Percentiles rank a stretch among this genome's conserved stretches.
phyloP scores from a whole-genome alignment of 2,329 filamentous ascomycete species.

The Diaporthe humulicola region DNA sequence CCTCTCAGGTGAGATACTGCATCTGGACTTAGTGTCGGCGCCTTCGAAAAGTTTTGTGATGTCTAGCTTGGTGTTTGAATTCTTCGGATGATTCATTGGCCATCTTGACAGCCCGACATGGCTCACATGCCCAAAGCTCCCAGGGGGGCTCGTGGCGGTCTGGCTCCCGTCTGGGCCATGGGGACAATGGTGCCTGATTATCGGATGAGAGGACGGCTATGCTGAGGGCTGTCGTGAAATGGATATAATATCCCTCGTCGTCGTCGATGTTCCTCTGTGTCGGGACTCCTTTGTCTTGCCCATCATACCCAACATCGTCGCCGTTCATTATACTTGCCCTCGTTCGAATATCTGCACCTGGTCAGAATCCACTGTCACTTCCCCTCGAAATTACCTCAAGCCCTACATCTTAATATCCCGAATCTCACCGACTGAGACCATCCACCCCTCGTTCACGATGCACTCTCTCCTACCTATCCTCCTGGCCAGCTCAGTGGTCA shows the following conservation, averaged over 20 bases:
- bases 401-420: not conserved
- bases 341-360: slow-evolving; percentile 1
- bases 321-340: slow-evolving; percentile 7
- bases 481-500: not conserved
- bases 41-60: slow-evolving; percentile 10
- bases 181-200: slow-evolving; percentile 1
- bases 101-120: slow-evolving; percentile 8
- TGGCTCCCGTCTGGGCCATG: slow-evolving; percentile 11
- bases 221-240: not conserved
- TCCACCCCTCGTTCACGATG: not conserved
- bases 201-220: slow-evolving; percentile 1
- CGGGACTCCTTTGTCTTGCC: not conserved
- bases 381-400: not conserved
- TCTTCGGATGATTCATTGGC: slow-evolving; percentile 27
- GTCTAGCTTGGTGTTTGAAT: slow-evolving; percentile 11
- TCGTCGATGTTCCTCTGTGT: not conserved
- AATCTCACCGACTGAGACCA: not conserved
- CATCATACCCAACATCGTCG: not conserved
- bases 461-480: slow-evolving; percentile 11
- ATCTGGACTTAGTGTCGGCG: slow-evolving; percentile 19
- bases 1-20: not conserved
- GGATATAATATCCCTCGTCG: slow-evolving; percentile 10
- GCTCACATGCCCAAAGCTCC: slow-evolving; percentile 12
- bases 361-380: not conserved
- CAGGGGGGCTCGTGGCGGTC: slow-evolving; percentile 27